Percentiles rank a stretch among this genome's conserved stretches.
Evolutionary conservation across 1,284 basidiomycete genomes (phyloP).

Genomic region (Trametes hirsuta): DNA sequence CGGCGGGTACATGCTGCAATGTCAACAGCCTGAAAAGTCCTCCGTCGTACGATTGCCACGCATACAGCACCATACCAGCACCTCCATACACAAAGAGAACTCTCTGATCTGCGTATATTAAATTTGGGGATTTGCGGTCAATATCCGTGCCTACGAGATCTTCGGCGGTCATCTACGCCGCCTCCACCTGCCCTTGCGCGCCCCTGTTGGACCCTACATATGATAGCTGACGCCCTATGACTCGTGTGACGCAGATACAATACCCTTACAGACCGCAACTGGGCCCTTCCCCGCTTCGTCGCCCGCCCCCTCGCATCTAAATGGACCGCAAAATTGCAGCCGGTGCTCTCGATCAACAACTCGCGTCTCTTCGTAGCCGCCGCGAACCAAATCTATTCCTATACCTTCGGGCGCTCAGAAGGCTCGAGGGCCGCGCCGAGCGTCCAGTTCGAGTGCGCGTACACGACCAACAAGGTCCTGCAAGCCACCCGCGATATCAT

Average conservation of each 20-base stretch:
- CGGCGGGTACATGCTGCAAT: too few relatives aligned
- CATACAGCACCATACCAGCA: too few relatives aligned
- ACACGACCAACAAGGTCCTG: slow-evolving; percentile 42
- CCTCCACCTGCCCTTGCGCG: too few relatives aligned
- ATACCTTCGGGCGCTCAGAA: slow-evolving; percentile 47
- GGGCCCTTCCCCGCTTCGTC: slow-evolving; percentile 55
- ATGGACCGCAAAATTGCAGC: slow-evolving; percentile 63
- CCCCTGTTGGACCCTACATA: background rate
- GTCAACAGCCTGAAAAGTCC: too few relatives aligned
- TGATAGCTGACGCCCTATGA: background rate
- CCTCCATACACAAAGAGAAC: too few relatives aligned
- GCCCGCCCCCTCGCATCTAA: slow-evolving; percentile 69
- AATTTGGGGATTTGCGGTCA: too few relatives aligned
- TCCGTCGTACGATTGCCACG: too few relatives aligned
- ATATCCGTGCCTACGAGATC: too few relatives aligned
- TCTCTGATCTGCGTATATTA: too few relatives aligned
- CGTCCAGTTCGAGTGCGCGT: slow-evolving; percentile 53
- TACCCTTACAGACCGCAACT: slow-evolving; percentile 54
- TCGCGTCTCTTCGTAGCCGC: slow-evolving; percentile 66
- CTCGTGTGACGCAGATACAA: slow-evolving; percentile 46
- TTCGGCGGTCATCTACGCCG: too few relatives aligned
- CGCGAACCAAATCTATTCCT: slow-evolving; percentile 61
- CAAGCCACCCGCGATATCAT: slow-evolving; percentile 56
- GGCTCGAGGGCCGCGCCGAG: slow-evolving; percentile 41
- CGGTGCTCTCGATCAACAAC: slow-evolving; percentile 59